Conservation (phyloP, 1,139 yeast species). For the Zygoascus meyerae region DNA sequence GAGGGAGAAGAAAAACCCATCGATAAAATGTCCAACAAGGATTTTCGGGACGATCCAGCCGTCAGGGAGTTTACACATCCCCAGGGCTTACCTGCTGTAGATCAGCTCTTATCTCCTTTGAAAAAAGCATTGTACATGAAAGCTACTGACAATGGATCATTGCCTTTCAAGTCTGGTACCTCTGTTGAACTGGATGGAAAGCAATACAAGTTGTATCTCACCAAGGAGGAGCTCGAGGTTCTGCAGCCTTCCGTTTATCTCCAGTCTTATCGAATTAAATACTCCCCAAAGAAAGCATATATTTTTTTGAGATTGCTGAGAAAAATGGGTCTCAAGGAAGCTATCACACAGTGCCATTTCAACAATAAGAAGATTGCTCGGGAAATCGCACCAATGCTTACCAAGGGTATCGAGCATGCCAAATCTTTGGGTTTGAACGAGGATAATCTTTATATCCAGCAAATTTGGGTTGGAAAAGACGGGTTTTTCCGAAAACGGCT, state of each 20-base stretch:
- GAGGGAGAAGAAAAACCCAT: slow-evolving; percentile 8
- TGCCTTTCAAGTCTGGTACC: slow-evolving; percentile 57
- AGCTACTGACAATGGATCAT: slow-evolving; percentile 61
- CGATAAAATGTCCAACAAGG: slow-evolving; percentile 16
- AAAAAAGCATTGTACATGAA: slow-evolving; percentile 58
- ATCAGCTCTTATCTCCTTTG: slow-evolving; percentile 59
- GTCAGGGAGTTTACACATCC: slow-evolving; percentile 21
- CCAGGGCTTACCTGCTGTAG: slow-evolving; percentile 32
- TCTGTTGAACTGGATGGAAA: slow-evolving; percentile 47
- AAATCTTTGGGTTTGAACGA: slow-evolving; percentile 52
- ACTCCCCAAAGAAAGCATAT: slow-evolving; percentile 85
- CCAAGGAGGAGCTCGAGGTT: slow-evolving; percentile 58
- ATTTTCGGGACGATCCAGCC: slow-evolving; percentile 22
- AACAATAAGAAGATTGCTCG: slow-evolving; percentile 72
- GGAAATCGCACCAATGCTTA: slow-evolving; percentile 70
- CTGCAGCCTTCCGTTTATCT: slow-evolving; percentile 82
- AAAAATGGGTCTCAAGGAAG: slow-evolving; percentile 64
- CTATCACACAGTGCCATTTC: slow-evolving; percentile 91
- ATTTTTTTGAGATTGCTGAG: slow-evolving; percentile 69
- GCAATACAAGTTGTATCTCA: slow-evolving; percentile 51
- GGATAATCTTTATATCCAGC: slow-evolving; percentile 63
- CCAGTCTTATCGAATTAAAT: slow-evolving; percentile 72
- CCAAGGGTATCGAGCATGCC: slow-evolving; percentile 68
- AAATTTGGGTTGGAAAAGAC: slow-evolving; percentile 91
- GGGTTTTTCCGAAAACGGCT: slow-evolving; percentile 65